phyloP scores from a whole-genome alignment of 192 early-diverging fungal species.

The Martensiomyces pterosporus region DNA sequence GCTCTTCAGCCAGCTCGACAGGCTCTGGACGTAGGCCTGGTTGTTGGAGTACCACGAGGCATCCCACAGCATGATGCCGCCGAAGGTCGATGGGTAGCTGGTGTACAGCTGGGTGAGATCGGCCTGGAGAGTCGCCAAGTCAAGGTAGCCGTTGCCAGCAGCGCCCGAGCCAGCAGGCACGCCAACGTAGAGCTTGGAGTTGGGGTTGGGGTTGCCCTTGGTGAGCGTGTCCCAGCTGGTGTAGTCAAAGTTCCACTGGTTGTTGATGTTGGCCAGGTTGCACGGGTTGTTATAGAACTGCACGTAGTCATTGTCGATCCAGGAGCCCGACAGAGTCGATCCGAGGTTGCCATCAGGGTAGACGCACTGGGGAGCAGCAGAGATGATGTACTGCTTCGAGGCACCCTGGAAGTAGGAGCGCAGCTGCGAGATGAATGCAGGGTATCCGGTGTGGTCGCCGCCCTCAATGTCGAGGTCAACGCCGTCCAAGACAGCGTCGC shows the following conservation, averaged over 20 bases:
- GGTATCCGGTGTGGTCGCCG: constrained; percentile 27
- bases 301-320: constrained; percentile 52
- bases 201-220: constrained; percentile 26
- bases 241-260: constrained; percentile 15
- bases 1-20: not conserved
- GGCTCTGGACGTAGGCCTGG: not conserved
- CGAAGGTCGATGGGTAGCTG: constrained; percentile 42
- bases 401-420: constrained; percentile 19
- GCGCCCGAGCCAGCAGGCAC: constrained; percentile 35
- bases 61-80: constrained; percentile 45
- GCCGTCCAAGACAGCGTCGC: constrained; percentile 45
- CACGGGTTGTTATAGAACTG: constrained; percentile 59
- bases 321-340: constrained; percentile 39
- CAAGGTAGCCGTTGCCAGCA: constrained; percentile 39
- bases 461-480: constrained; percentile 51
- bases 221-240: constrained; percentile 52
- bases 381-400: constrained; percentile 43
- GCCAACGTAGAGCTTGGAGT: constrained; percentile 44
- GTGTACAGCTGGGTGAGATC: constrained; percentile 32
- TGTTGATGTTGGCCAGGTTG: constrained; percentile 21
- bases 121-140: constrained; percentile 16
- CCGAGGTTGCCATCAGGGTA: constrained; percentile 45
- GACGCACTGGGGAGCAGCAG: constrained; percentile 51
- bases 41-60: not conserved
- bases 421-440: constrained; percentile 29